Base-by-base conservation (phyloP, 1,284 basidiomycete genomes). In the Rugosomyces carneus region DNA sequence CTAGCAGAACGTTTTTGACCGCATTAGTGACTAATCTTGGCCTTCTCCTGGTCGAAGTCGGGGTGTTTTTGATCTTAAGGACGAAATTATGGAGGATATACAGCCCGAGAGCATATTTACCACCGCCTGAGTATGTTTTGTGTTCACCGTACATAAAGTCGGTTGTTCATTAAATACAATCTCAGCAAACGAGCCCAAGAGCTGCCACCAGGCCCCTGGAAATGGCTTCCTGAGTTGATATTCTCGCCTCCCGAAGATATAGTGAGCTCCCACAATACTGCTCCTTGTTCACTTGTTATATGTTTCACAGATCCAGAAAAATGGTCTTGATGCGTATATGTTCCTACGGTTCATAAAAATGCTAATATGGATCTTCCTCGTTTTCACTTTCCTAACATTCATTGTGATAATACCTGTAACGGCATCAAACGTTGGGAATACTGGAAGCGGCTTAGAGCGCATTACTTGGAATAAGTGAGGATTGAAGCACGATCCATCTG, bases 251-350 rank as follows among this genome's bases (percentile, higher is more conserved):
- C 64, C 13, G 60, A 64, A 48, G 72, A 75, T 44, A 71, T 77
- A 37, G 74, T 74, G 53, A 43, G 68, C 64, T 37, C 11, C 34
- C 27, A 37, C n/a, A 35, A 11, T 9, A 38, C 7, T 11, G 16
- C 13, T 7, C 13, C n/a, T 29, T 16, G 15, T 20, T 27, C 48
- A 40, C 26, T 41, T 36, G 21, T 45, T 34, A 50, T 20, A 45
- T 34, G 51, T 20, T 40, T 49, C 40, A 6, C 40, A 76, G 73
- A 71, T 78, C 36, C 61, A 68, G 26, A 75, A 76, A 57, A 84
- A 85, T 60, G 81, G 80, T 1, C 67, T 84, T 26, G 88, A 90
- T 60, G 83, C 86, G 52, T 72, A 72, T 65, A 80, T 88, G 71
- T 87, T 87, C 57, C 57, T 76, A 4, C 69, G 74, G 13, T 90